phyloP scores from a whole-genome alignment of 805 yeast species.

The Novakomyces olei region DNA sequence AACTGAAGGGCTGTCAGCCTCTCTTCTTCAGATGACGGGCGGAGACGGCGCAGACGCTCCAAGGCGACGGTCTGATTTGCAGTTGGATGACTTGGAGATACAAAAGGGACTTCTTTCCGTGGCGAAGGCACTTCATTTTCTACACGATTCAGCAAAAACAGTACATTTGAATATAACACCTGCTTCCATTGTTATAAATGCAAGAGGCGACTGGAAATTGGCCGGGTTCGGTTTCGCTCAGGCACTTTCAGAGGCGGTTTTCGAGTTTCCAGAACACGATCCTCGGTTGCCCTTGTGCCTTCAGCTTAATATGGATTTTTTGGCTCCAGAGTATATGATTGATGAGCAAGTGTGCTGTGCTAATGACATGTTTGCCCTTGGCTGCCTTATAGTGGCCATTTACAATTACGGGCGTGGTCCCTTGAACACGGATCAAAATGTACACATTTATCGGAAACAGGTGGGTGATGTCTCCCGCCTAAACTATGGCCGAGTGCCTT shows the following conservation, averaged over 20 bases:
- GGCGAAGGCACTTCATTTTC: conserved; percentile 54
- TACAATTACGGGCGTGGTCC: conserved; percentile 28
- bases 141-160: conserved; percentile 52
- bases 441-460: conserved; percentile 23
- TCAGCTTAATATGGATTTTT: conserved; percentile 45
- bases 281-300: conserved; percentile 54
- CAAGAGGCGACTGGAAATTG: conserved; percentile 76
- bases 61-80: conserved; percentile 7
- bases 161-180: conserved; percentile 70
- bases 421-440: conserved; percentile 29
- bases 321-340: conserved; percentile 66
- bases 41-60: conserved; percentile 12
- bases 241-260: conserved; percentile 24
- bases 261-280: conserved; percentile 46
- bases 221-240: conserved; percentile 49
- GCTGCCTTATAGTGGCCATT: conserved; percentile 47
- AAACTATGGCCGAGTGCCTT: conserved; percentile 9
- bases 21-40: conserved; percentile 25
- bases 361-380: conserved; percentile 71
- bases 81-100: conserved; percentile 27
- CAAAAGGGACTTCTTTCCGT: conserved; percentile 69
- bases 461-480: conserved; percentile 13
- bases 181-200: conserved; percentile 48
- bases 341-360: conserved; percentile 41
- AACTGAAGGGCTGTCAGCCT: conserved; percentile 50